Evolutionary conservation across 768 basidiomycete species (phyloP), one percentile per base, ranked within the genome.

Genomic region (Baorangia bicolor): DNA sequence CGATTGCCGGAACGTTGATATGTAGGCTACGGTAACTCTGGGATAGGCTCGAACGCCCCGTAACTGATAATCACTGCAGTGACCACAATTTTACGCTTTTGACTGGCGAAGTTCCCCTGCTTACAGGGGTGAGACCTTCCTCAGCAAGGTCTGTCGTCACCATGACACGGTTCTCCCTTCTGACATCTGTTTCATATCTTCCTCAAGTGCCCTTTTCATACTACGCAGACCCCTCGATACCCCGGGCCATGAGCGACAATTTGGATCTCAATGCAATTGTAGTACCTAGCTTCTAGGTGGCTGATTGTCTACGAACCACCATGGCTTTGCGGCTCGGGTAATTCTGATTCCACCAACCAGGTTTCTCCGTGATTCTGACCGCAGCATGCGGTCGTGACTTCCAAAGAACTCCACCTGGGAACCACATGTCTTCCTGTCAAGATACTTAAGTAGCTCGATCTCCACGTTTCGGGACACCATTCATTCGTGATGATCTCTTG

Each of bases 361-460:
- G 5, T 48, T 31, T 33, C 45, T 34, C 41, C 25, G 25, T 20
- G 30, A 21, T 9, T 40, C 27, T 40, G 18, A 27, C 23, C 45
- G 13, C 34, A 28, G 37, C 39, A 61, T 46, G 30, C 3, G 21
- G 18, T 41, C 28, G 3, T 27, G 16, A 20, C 16, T 2, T 27
- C 37, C 39, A 28, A 23, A 37, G 9, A n/a, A 18, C 2, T 14
- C 39, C 25, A 4, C 44, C 30, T 30, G 4, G 28, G 20, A 28
- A 47, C 34, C 30, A 31, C 21, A 33, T n/a, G 34, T 28, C 2
- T 10, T n/a, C 23, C n/a, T 23, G 18, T 31, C 11, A 28, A 27
- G 6, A 42, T 60, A 65, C 42, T 59, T 68, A 67, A 58, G 30
- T 31, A 39, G 9, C 28, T 49, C 28, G 10, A 28, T 27, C 12